Conservation (phyloP, 805 yeast genomes). For the Debaryomyces maramus region DNA sequence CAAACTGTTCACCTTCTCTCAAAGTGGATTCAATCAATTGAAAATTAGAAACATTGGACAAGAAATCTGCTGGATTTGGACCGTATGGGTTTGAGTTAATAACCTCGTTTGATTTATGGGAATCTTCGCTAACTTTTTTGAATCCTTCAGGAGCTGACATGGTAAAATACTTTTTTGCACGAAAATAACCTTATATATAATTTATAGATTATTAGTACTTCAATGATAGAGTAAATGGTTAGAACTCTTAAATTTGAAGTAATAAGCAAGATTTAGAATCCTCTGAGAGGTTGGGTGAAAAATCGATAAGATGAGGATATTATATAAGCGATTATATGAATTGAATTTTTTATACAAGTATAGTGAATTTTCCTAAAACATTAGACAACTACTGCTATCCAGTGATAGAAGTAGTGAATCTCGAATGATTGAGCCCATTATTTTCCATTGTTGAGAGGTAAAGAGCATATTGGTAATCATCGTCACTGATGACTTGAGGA, state of each 20-base stretch:
- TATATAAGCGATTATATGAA: neutral
- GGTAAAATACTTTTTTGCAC: no score
- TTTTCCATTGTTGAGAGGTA: constrained; percentile 8
- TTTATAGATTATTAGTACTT: no score
- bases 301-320: neutral
- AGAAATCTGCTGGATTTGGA: constrained; percentile 88
- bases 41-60: constrained; percentile 85
- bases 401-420: no score
- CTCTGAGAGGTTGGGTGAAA: neutral
- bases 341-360: no score
- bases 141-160: constrained; percentile 37
- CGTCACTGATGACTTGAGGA: neutral
- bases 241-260: no score
- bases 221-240: no score
- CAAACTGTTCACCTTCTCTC: constrained; percentile 98
- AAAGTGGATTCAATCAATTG: constrained; percentile 93
- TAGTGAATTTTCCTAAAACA: no score
- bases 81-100: constrained; percentile 76
- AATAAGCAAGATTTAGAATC: neutral
- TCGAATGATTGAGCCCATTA: neutral
- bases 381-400: no score
- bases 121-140: constrained; percentile 36
- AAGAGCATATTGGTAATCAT: constrained; percentile 7
- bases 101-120: constrained; percentile 21
- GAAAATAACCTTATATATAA: no score